These are phyloP conservation scores for Microstegium vimineum DNA, from an alignment of 176 grass and related monocot species.

Conservation along the genomic window DNA sequence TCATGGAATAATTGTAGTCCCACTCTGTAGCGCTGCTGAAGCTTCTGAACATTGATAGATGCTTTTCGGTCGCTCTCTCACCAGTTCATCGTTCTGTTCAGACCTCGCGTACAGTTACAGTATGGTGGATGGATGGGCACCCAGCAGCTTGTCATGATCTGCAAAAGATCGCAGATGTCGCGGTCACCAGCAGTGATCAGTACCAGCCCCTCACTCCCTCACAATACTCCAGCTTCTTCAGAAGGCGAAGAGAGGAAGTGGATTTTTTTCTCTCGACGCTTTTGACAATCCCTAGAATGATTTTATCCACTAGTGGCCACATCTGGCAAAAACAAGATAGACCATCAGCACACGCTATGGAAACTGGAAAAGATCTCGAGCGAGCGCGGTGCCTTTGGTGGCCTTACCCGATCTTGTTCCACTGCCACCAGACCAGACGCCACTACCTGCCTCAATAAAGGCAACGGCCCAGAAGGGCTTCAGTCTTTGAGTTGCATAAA, in stretches of 20 bases:
- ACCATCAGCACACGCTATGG: neutral
- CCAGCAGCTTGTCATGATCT: neutral
- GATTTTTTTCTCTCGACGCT: neutral
- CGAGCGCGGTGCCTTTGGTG: neutral
- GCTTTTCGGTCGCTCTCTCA: neutral
- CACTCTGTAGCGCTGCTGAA: neutral
- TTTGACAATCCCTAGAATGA: neutral
- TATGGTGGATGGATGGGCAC: neutral
- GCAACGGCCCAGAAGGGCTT: neutral
- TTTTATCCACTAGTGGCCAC: neutral
- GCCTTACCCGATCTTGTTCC: neutral
- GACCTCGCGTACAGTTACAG: neutral
- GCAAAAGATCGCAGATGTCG: neutral
- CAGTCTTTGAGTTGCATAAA: neutral
- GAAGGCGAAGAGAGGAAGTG: too few relatives aligned
- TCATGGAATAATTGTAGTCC: neutral
- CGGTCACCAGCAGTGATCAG: neutral
- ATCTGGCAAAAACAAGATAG: neutral
- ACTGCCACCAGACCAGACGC: neutral
- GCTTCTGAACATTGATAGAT: neutral
- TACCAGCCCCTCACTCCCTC: too few relatives aligned
- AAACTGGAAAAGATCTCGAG: neutral
- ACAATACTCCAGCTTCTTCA: too few relatives aligned
- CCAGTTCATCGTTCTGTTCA: neutral
- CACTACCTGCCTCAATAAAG: neutral